Percentiles rank a stretch among this genome's conserved stretches.
Evolutionary conservation across 2,329 filamentous ascomycete genomes (phyloP).

Genomic region (Meredithiella fracta): DNA sequence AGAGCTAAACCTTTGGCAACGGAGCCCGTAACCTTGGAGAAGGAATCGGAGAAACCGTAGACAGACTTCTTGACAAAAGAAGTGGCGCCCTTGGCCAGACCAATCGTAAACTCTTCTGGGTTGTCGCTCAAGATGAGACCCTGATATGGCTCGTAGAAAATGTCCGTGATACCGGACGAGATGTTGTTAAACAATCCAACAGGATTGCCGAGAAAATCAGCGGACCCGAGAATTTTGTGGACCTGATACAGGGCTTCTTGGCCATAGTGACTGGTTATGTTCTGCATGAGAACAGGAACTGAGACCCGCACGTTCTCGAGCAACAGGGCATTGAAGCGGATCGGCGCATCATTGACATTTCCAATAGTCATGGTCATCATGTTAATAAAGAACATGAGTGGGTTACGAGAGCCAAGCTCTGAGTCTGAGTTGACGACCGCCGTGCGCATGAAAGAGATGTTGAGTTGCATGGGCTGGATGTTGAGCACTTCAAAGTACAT

Average conservation of each 20-base stretch:
- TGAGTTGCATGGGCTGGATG: conserved; percentile 94
- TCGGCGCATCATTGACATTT: conserved; percentile 94
- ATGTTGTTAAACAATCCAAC: conserved; percentile 97
- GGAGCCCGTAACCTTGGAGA: conserved; percentile 94
- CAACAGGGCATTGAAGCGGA: conserved; percentile 83
- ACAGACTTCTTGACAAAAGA: conserved; percentile 98
- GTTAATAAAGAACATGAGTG: conserved; percentile 97
- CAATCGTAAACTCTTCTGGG: conserved; percentile 84
- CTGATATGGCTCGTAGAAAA: conserved; percentile 99
- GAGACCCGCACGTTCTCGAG: conserved; percentile 91
- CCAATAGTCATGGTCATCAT: conserved; percentile 98
- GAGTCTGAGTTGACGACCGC: conserved; percentile 94
- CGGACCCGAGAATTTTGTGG: conserved; percentile 91
- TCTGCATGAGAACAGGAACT: conserved; percentile 64
- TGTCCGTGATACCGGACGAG: conserved; percentile 89
- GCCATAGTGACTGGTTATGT: conserved; percentile 86
- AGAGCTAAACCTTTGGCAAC: conserved; percentile 92
- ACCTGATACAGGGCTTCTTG: conserved; percentile 93
- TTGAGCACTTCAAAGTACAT: conserved; percentile 97
- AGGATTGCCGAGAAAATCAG: conserved; percentile 93
- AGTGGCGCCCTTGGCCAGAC: conserved; percentile 89
- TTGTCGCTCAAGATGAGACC: conserved; percentile 90
- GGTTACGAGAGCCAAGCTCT: conserved; percentile 76
- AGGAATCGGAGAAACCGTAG: conserved; percentile 91
- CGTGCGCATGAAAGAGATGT: conserved; percentile 91